phyloP scores from a whole-genome alignment of 2,329 filamentous ascomycete genomes.

The Amphichorda felina region DNA sequence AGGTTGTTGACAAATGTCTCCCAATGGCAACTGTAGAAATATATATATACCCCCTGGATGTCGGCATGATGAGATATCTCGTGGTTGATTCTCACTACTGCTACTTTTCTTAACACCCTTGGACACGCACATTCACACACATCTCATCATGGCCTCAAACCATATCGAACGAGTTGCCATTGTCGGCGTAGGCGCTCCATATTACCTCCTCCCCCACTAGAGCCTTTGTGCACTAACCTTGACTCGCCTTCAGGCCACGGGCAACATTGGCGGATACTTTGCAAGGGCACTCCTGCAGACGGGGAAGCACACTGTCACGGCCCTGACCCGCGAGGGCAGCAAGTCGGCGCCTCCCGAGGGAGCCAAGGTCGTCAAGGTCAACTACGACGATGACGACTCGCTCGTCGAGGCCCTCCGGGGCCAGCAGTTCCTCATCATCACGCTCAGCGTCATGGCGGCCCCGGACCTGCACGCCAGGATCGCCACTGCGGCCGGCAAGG shows the following conservation, averaged over 20 bases:
- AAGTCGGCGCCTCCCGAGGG: constrained; percentile 27
- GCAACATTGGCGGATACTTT: constrained; percentile 25
- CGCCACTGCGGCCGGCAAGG: constrained; percentile 34
- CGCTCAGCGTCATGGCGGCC: constrained; percentile 26
- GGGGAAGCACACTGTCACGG: constrained; percentile 38
- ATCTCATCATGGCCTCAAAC: too few relatives aligned
- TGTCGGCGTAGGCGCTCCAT: constrained; percentile 1
- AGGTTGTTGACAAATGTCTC: too few relatives aligned
- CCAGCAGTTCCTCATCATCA: constrained; percentile 43
- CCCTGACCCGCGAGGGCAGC: constrained; percentile 32
- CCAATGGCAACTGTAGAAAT: too few relatives aligned
- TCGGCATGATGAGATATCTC: too few relatives aligned
- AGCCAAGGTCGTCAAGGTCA: constrained; percentile 24
- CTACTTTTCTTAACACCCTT: too few relatives aligned
- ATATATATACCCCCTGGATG: too few relatives aligned
- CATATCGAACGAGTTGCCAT: constrained; percentile 3
- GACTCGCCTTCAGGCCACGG: constrained; percentile 22
- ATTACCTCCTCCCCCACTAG: not conserved
- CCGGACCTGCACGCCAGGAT: constrained; percentile 30
- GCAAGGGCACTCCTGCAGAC: constrained; percentile 27
- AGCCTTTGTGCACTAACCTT: not conserved
- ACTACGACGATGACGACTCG: constrained; percentile 28
- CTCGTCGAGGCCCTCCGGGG: constrained; percentile 35
- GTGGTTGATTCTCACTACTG: too few relatives aligned
- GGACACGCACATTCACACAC: too few relatives aligned